Evolutionary conservation across 352 stramenopile species (phyloP), one percentile per base, ranked within the genome.

Genomic region (Pythium aquatile): DNA sequence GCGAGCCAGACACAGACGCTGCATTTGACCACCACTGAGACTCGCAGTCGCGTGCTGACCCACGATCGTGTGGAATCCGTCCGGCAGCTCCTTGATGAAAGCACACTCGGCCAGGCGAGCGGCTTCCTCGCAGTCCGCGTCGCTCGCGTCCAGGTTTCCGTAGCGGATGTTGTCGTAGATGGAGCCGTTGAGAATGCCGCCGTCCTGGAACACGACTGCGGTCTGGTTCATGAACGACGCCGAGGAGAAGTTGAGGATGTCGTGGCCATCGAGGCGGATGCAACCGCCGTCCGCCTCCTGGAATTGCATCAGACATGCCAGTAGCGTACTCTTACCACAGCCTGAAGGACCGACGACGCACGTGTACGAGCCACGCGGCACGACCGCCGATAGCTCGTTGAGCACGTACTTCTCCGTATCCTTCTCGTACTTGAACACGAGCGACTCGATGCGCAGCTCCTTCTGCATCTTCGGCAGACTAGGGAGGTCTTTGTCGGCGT

Each of bases 151-250:
- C 5, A 35, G 32, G 32, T 35, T 35, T 35, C 85, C 85, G 64
- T 89, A 93, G 46, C 82, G 81, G 56, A 93, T 86, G 63, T 93
- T 93, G 65, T 93, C 85, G 61, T 80, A 88, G 63, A 93, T 93
- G 16, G 81, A 88, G 53, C 85, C 85, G 68, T 93, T 93, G n/a
- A 93, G 61, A 32, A 92, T 92, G 20, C 83, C 83, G 54, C 83
- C 83, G 64, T 93, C 85, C 58, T 93, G 85, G 57, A 93, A 93
- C 54, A 92, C 83, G 10, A 92, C 81, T 1, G 83, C 83, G 29
- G 81, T 91, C 66, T 94, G 85, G 57, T 88, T 78, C 81, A 91
- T 91, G 59, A 90, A 91, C n/a, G 80, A 90, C 72, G 86, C 88
- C 58, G 86, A 91, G 10, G 79, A 90, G 58, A 90, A 91, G 61